phyloP scores from a whole-genome alignment of 306 rosid species.

The Cercis canadensis region DNA sequence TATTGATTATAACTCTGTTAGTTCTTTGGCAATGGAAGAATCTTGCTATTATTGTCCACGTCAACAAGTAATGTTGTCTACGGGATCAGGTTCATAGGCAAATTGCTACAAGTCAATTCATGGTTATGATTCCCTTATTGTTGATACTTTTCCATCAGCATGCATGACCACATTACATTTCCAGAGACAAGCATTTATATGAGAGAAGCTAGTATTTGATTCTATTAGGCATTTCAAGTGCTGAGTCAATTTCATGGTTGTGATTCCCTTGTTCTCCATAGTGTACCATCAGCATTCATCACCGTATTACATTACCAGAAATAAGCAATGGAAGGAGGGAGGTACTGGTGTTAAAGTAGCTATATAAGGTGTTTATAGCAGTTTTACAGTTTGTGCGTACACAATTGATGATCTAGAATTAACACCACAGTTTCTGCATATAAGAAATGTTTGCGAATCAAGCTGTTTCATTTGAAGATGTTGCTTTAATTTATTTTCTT shows the following conservation, averaged over 20 bases:
- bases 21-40: neutral
- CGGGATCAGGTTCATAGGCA: neutral
- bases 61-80: neutral
- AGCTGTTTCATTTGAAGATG: too few relatives aligned
- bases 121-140: neutral
- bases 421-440: too few relatives aligned
- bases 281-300: too few relatives aligned
- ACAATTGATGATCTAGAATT: too few relatives aligned
- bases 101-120: neutral
- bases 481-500: too few relatives aligned
- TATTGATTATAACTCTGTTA: neutral
- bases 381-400: too few relatives aligned
- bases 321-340: too few relatives aligned
- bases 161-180: neutral
- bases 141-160: neutral
- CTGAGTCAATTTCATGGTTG: slow-evolving; percentile 18
- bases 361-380: too few relatives aligned
- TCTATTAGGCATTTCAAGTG: neutral
- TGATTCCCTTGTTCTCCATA: neutral
- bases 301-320: too few relatives aligned
- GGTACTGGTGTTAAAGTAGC: too few relatives aligned
- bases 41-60: neutral
- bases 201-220: slow-evolving; percentile 1
- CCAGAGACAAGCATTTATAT: neutral
- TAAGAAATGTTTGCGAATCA: too few relatives aligned